Conservation (phyloP, 108 stramenopile species). For the Fistulifera solaris region DNA sequence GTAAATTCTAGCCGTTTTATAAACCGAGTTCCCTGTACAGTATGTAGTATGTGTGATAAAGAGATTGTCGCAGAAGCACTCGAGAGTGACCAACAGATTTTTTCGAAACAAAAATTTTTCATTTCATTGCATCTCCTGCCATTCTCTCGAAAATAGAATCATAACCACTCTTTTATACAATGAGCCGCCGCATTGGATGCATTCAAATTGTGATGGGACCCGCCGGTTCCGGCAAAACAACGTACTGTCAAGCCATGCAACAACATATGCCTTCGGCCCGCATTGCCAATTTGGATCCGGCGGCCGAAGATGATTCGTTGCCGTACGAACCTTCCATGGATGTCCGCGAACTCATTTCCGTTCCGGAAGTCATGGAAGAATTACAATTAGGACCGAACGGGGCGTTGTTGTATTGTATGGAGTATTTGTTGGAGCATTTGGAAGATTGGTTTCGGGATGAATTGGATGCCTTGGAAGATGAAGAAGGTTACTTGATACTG, state of each 20-base stretch:
- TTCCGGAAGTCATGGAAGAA: conserved; percentile 98
- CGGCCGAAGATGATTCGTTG: conserved; percentile 78
- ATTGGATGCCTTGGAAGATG: conserved; percentile 83
- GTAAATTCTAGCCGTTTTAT: too few species aligned
- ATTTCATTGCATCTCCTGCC: too few species aligned
- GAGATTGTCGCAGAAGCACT: too few species aligned
- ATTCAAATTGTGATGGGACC: conserved; percentile 37
- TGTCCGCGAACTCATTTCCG: conserved; percentile 90
- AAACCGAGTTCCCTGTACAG: too few species aligned
- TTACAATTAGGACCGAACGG: conserved; percentile 95
- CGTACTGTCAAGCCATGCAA: conserved; percentile 80
- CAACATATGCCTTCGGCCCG: conserved; percentile 56
- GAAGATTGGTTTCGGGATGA: conserved; percentile 88
- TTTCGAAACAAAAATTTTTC: too few species aligned
- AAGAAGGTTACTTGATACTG: conserved; percentile 86
- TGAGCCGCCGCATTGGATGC: background rate
- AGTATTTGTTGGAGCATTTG: conserved; percentile 90
- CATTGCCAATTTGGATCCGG: conserved; percentile 95
- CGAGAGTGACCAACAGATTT: too few species aligned
- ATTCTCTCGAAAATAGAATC: too few species aligned
- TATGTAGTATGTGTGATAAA: too few species aligned
- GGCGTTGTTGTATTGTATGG: conserved; percentile 96
- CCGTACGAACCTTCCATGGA: conserved; percentile 80
- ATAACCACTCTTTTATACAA: background rate
- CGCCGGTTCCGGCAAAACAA: conserved; percentile 82